Conservation (phyloP, 129 eudicot genomes). For the Tagetes patula region DNA sequence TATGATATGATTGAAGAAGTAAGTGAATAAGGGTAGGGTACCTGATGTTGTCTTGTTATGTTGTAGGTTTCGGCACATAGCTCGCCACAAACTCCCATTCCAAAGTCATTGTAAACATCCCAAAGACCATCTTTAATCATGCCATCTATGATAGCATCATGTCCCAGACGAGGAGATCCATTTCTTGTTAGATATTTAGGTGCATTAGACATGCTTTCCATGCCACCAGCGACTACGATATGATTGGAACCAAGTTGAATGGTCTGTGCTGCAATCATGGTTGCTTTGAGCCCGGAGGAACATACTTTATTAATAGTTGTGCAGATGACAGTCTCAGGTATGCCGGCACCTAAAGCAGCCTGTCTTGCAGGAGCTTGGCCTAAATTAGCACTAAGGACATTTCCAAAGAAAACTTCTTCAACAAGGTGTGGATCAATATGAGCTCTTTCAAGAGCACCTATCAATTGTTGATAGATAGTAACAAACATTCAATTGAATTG, state of each 20-base stretch:
- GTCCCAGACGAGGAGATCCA: constrained; percentile 92
- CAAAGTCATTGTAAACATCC: constrained; percentile 97
- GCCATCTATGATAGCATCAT: constrained; percentile 83
- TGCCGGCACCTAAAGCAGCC: constrained; percentile 91
- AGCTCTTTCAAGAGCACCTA: constrained; percentile 83
- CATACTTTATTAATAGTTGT: constrained; percentile 95
- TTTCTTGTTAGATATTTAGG: constrained; percentile 81
- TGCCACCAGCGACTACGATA: constrained; percentile 91
- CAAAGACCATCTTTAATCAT: constrained; percentile 96
- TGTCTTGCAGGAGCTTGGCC: constrained; percentile 99
- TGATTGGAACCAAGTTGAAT: constrained; percentile 75
- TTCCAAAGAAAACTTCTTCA: constrained; percentile 93
- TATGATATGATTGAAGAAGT: background rate
- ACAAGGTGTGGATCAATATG: constrained; percentile 71
- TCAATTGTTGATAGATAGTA: background rate
- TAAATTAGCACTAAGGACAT: constrained; percentile 94
- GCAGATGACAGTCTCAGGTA: constrained; percentile 75
- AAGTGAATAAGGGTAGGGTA: background rate
- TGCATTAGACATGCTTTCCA: constrained; percentile 98
- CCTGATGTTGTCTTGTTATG: constrained; percentile 77
- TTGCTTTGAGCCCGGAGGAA: constrained; percentile 92
- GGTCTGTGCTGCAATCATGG: constrained; percentile 89
- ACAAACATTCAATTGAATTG: background rate
- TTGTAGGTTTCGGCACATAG: constrained; percentile 66
- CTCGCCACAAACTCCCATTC: constrained; percentile 96